Base-by-base conservation (phyloP, 2,329 filamentous ascomycete species). In the Domatiomyces globalis region DNA sequence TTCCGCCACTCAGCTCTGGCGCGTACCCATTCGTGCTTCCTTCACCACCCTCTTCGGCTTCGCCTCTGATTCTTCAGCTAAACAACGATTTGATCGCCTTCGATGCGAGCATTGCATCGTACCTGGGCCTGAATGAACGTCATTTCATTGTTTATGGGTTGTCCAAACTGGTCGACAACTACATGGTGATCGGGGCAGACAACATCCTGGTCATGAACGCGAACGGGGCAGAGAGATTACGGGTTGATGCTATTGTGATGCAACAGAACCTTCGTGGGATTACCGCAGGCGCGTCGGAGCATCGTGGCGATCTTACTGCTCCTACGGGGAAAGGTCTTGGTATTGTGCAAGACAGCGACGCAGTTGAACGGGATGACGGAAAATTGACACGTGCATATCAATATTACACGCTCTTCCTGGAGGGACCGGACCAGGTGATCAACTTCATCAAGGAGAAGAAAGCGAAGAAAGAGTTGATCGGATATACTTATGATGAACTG, bases 211-310 rank as follows among this genome's bases (percentile, higher is more conserved):
- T 84, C 6, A 90, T 98, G 81, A 95, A 98, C 66, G 72, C 70
- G 39, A 79, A 84, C 60, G 92, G 92, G 43, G 86, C 83, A 54
- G 80, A 82, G n/a, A 79, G 88, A 39, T 88, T 98, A 79, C 84
- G 88, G 65, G 79, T 96, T 62, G 95, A 98, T 65, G 87, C 95
- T 47, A 76, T 95, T 20, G 92, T 98, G 43, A 73, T 98, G 49
- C 90, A 96, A 69, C 92, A 98, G 65, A 95, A 95, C 62, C 79
- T 98, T 51, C 95, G 95, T 71, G 94, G 94, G 59, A 83, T 98
- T 49, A 87, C 71, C 46, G 60, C 69, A n/a, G 62, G 64, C 29
- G 54, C 55, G 9, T 43, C 49, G 4, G 7, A 18, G 27, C 39
- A 12, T 27, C 22, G 17, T 29, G 25, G 29, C 10, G 45, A 8